phyloP scores from a whole-genome alignment of 345 rosid species.

The Sonneratia caseolaris region DNA sequence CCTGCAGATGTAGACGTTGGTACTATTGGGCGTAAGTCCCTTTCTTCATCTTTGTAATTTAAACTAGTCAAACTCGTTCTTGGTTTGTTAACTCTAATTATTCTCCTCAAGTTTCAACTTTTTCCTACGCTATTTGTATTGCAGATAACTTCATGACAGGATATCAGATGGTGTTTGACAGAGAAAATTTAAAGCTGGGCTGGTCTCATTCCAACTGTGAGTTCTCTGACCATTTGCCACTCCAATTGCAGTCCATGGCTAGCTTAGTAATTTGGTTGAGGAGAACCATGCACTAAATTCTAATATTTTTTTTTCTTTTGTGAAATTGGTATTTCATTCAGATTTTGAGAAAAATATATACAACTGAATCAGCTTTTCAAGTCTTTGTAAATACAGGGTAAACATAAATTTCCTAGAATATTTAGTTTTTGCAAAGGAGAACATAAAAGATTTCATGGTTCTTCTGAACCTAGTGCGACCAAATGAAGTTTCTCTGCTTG shows the following conservation, averaged over 20 bases:
- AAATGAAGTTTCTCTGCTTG: not conserved
- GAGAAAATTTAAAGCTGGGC: slow-evolving; percentile 66
- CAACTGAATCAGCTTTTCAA: too few species aligned
- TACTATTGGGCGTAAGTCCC: slow-evolving; percentile 65
- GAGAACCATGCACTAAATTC: not conserved
- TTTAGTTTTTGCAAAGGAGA: not conserved
- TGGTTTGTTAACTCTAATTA: slow-evolving; percentile 19
- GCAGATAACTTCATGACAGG: slow-evolving; percentile 90
- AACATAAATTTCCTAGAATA: not conserved
- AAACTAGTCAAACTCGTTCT: slow-evolving; percentile 32
- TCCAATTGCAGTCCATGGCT: not conserved
- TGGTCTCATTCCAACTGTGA: slow-evolving; percentile 87
- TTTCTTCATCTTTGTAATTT: slow-evolving; percentile 12
- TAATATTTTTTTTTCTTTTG: too few species aligned
- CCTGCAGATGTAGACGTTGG: slow-evolving; percentile 47
- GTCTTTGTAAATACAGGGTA: too few species aligned
- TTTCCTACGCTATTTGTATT: not conserved
- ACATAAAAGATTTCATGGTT: too few species aligned
- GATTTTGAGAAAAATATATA: too few species aligned
- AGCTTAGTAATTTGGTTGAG: too few species aligned
- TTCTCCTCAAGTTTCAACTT: slow-evolving; percentile 10
- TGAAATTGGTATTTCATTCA: too few species aligned
- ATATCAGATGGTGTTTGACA: slow-evolving; percentile 66
- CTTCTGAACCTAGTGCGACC: not conserved
- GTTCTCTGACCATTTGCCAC: slow-evolving; percentile 12